A percentile compares a stretch with the other conserved stretches of the same genome.
Conservation (phyloP, 2,329 filamentous ascomycete genomes). For the Pseudogymnoascus sp. region DNA sequence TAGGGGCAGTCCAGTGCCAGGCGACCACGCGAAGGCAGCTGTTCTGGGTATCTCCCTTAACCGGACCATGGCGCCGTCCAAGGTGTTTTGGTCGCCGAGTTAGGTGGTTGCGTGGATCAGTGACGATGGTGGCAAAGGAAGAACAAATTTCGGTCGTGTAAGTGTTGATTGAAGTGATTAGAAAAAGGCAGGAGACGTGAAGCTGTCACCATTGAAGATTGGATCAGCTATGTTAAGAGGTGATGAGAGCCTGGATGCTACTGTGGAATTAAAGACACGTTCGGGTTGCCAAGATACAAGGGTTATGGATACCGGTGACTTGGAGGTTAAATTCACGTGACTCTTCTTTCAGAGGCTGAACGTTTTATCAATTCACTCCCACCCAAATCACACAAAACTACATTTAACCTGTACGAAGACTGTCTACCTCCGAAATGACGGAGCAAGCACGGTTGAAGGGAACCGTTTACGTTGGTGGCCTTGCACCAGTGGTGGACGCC, state of each 20-base stretch:
- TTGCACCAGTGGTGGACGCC: conserved; percentile 68
- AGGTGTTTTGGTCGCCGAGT: conserved; percentile 7
- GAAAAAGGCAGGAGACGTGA: neutral
- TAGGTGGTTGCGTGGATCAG: neutral
- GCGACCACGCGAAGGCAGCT: conserved; percentile 95
- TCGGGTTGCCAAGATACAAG: conserved; percentile 8
- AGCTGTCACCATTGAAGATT: conserved; percentile 1
- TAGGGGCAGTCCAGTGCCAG: conserved; percentile 66
- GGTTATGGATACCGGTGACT: neutral
- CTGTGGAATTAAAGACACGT: conserved; percentile 10
- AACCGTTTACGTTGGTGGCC: conserved; percentile 85
- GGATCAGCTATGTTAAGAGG: conserved; percentile 2
- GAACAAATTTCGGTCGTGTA: neutral
- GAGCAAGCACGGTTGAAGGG: conserved; percentile 78
- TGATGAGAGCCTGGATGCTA: neutral
- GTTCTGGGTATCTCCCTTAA: conserved; percentile 94
- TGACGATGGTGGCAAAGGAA: neutral
- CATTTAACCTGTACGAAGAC: neutral
- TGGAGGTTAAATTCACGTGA: neutral
- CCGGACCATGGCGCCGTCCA: conserved; percentile 67
- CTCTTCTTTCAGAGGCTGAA: neutral
- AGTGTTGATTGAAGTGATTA: neutral
- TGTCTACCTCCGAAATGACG: conserved; percentile 51
- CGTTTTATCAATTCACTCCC: conserved; percentile 4
- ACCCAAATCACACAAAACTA: neutral